These are phyloP conservation scores for Sclerotinia sclerotiorum DNA, from an alignment of 2,329 filamentous ascomycete genomes.

Conservation along the genomic window DNA sequence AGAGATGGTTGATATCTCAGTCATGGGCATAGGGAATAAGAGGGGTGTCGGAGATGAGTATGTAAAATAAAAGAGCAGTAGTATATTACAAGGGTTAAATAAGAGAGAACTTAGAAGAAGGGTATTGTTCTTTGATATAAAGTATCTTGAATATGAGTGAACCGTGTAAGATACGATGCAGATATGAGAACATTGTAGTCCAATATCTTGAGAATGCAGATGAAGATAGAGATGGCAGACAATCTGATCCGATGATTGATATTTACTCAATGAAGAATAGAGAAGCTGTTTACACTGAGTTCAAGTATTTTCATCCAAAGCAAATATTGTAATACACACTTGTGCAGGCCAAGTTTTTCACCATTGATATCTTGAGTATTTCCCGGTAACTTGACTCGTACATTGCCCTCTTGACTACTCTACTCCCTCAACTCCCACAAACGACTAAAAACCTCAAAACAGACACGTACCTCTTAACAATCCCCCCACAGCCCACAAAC, in stretches of 20 bases:
- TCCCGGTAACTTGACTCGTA: too few relatives aligned
- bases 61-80: conserved; percentile 7
- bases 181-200: neutral
- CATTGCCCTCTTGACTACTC: neutral
- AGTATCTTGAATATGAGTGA: neutral
- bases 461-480: conserved; percentile 49
- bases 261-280: neutral
- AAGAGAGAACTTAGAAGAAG: neutral
- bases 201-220: neutral
- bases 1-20: too few relatives aligned
- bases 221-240: too few relatives aligned
- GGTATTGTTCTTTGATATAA: neutral
- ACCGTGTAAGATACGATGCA: neutral
- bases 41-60: neutral
- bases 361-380: too few relatives aligned
- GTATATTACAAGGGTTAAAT: neutral
- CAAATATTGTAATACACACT: neutral
- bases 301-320: neutral
- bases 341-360: too few relatives aligned
- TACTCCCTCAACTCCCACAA: neutral
- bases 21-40: too few relatives aligned
- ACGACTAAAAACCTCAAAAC: neutral
- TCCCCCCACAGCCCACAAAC: conserved; percentile 58
- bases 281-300: too few relatives aligned
- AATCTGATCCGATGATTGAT: neutral